Percentiles rank a stretch among this genome's conserved stretches.
Conservation (phyloP, 73 alveolate species). For the Paramecium bursaria region DNA sequence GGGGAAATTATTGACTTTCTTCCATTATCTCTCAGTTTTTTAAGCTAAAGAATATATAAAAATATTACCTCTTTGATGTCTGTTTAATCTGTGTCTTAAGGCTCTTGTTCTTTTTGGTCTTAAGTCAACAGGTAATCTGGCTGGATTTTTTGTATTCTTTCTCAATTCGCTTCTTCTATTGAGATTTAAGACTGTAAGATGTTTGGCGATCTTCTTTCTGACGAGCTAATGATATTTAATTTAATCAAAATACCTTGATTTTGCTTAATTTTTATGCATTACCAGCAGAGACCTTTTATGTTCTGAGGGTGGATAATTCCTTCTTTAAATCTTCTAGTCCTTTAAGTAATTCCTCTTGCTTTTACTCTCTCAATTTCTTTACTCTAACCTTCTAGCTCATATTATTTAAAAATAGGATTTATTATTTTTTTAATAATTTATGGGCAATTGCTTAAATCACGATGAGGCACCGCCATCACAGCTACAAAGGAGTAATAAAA, state of each 20-base stretch:
- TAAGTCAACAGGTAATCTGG: conserved; percentile 31
- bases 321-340: conserved; percentile 26
- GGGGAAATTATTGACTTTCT: conserved; percentile 50
- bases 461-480: neutral
- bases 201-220: conserved; percentile 48
- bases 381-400: conserved; percentile 42
- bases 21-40: conserved; percentile 58
- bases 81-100: conserved; percentile 16
- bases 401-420: conserved; percentile 30
- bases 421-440: too few species aligned
- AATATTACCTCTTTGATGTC: conserved; percentile 18
- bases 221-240: conserved; percentile 17
- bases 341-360: conserved; percentile 14
- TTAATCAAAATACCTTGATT: conserved; percentile 5
- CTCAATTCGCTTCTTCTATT: conserved; percentile 14
- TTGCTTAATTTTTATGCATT: conserved; percentile 40
- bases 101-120: conserved; percentile 41
- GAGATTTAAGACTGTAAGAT: conserved; percentile 37
- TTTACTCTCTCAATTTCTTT: conserved; percentile 17
- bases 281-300: conserved; percentile 40
- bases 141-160: neutral
- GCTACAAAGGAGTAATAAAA: neutral
- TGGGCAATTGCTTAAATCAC: conserved; percentile 49
- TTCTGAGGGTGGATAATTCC: conserved; percentile 25
- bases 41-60: conserved; percentile 20